A percentile compares a stretch with the other conserved stretches of the same genome.
These are phyloP conservation scores for Sesbania bispinosa DNA, from an alignment of 306 rosid species.

Conservation along the genomic window DNA sequence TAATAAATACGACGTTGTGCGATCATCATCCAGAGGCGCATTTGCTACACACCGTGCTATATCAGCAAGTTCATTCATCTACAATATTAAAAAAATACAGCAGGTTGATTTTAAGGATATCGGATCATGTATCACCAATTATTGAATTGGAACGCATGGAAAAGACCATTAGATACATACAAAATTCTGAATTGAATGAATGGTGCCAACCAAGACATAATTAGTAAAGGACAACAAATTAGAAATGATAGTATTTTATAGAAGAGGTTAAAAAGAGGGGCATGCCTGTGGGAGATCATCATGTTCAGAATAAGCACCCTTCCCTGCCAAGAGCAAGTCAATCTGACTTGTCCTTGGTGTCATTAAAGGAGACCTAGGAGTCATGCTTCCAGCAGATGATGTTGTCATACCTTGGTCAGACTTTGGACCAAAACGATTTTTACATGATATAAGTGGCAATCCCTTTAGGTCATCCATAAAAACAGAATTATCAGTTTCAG, in stretches of 20 bases:
- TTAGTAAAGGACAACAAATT: neutral
- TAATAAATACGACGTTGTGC: constrained; percentile 57
- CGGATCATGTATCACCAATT: neutral
- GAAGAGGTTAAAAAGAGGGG: constrained; percentile 7
- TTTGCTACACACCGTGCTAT: constrained; percentile 89
- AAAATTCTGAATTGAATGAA: constrained; percentile 6
- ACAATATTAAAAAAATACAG: constrained; percentile 29
- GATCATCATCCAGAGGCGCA: constrained; percentile 82
- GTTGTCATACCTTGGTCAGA: constrained; percentile 99
- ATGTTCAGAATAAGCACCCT: constrained; percentile 88
- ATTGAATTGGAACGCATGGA: constrained; percentile 9
- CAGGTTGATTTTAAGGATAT: constrained; percentile 1
- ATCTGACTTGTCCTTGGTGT: constrained; percentile 95
- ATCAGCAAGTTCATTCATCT: constrained; percentile 96
- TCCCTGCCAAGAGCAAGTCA: constrained; percentile 90
- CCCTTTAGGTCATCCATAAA: constrained; percentile 94
- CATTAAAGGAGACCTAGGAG: constrained; percentile 96
- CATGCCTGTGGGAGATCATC: constrained; percentile 94
- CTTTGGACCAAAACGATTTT: constrained; percentile 98
- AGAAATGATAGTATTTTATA: neutral
- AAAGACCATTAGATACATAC: neutral
- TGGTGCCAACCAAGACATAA: neutral
- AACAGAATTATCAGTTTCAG: constrained; percentile 75
- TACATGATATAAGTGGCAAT: constrained; percentile 86
- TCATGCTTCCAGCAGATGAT: constrained; percentile 98